Base-by-base conservation (phyloP, 768 basidiomycete genomes). In the Austroboletus festivus region DNA sequence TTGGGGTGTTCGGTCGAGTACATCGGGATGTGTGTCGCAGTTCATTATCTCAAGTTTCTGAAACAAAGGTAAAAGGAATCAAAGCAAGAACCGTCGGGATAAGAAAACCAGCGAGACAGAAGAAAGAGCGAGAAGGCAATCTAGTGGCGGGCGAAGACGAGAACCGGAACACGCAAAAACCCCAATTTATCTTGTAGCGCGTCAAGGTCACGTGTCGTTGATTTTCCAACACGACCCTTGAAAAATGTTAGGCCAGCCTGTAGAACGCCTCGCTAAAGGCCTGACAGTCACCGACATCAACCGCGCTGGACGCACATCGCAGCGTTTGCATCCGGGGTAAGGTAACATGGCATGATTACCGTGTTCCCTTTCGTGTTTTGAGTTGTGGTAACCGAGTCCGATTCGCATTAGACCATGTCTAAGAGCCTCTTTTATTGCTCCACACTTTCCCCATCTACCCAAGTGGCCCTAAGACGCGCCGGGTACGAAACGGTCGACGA, bases 401-500 rank as follows among this genome's bases (percentile, higher is more conserved):
- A n/a, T n/a, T n/a, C n/a, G n/a, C n/a, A n/a, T n/a, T n/a, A n/a
- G n/a, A n/a, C n/a, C 48, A 54, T 77, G 73, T 70, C 73, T 24
- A 68, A 62, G 18, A 74, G 75, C 38, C 71, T 76, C 3, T 61
- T 73, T 73, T 44, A 79, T 75, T 39, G 64, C 77, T 46, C 68
- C 66, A 49, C 61, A 9, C 70, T 83, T 13, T 72, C 81, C 3
- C 62, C 68, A 9, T 67, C 75, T 20, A 71, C 73, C 3, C 70
- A 80, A 26, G 65, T 70, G 15, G 73, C 73, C 4, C 68, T 86
- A 28, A 69, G 69, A 38, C 70, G 68, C 33, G 73, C 76, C 33
- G 84, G 84, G 6, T 86, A 83, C 56, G 75, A 80, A 58, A 80
- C 75, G 7, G 56, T 80, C 3, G 68, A 75, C 43, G 85, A 87